A percentile compares a stretch with the other conserved stretches of the same genome.
phyloP scores from a whole-genome alignment of 192 early-diverging fungal species.

The Backusella circina region DNA sequence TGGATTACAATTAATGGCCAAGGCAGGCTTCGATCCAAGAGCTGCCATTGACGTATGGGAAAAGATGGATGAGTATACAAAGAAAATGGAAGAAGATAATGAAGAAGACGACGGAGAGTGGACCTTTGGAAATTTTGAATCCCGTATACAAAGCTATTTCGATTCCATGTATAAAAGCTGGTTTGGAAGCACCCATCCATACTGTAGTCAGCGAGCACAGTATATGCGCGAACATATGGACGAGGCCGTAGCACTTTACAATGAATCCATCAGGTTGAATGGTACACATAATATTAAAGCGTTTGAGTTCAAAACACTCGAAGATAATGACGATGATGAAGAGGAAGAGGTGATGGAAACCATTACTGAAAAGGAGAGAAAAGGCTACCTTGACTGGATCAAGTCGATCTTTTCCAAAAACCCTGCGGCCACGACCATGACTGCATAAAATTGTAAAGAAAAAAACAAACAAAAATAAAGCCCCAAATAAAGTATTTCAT shows the following conservation, averaged over 20 bases:
- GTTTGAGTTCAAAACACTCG: background rate
- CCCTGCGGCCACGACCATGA: background rate
- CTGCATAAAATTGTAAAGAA: background rate
- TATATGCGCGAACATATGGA: constrained; percentile 24
- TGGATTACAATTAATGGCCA: constrained; percentile 43
- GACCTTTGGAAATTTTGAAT: background rate
- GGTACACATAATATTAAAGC: background rate
- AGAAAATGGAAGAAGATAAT: background rate
- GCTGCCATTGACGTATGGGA: constrained; percentile 44
- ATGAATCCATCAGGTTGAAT: constrained; percentile 13
- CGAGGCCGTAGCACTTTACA: constrained; percentile 13
- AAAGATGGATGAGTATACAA: constrained; percentile 31
- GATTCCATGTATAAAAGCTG: background rate
- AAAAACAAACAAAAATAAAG: background rate
- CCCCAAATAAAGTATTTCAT: background rate
- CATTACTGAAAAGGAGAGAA: background rate
- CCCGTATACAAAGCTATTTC: constrained; percentile 5
- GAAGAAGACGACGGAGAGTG: background rate
- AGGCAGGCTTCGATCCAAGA: constrained; percentile 49
- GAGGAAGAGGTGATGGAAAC: background rate
- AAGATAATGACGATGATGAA: background rate
- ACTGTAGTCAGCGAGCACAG: constrained; percentile 9
- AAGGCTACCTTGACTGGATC: background rate
- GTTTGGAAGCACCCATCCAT: constrained; percentile 27
- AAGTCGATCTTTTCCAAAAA: background rate